Conservation (phyloP, 352 stramenopile genomes). For the Phytophthora foliorum region DNA sequence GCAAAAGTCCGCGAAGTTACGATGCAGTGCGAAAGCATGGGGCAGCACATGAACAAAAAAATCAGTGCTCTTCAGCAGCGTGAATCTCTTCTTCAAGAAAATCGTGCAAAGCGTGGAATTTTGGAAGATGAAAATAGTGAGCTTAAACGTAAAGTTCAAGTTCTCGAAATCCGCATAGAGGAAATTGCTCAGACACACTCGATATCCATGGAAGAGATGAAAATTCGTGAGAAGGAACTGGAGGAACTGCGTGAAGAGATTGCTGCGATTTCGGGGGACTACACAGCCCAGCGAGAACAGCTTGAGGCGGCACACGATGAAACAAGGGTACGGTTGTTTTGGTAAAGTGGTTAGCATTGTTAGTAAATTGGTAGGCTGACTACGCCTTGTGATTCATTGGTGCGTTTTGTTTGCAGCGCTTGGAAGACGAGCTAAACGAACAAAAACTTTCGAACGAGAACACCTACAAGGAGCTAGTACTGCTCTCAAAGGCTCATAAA, state of each 20-base stretch:
- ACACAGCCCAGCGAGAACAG: conserved; percentile 70
- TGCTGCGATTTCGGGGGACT: conserved; percentile 70
- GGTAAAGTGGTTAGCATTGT: neutral
- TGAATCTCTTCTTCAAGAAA: conserved; percentile 78
- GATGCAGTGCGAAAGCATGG: conserved; percentile 74
- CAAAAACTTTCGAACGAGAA: conserved; percentile 66
- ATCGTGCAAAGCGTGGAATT: conserved; percentile 53
- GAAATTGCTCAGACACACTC: conserved; percentile 79
- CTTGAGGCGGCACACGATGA: conserved; percentile 63
- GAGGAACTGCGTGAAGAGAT: conserved; percentile 72
- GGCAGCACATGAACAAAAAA: conserved; percentile 84
- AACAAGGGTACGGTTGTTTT: conserved; percentile 46
- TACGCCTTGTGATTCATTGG: neutral
- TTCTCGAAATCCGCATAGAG: conserved; percentile 80
- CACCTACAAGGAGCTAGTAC: conserved; percentile 83
- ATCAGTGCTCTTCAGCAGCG: conserved; percentile 71
- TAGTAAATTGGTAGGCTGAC: neutral
- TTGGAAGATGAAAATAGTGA: conserved; percentile 84
- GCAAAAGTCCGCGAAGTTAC: conserved; percentile 68
- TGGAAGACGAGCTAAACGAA: conserved; percentile 72
- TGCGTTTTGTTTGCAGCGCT: conserved; percentile 38
- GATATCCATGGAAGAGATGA: conserved; percentile 65
- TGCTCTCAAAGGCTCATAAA: conserved; percentile 86
- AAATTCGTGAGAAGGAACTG: conserved; percentile 66
- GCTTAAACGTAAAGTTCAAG: conserved; percentile 79